Conservation (phyloP, 2,329 filamentous ascomycete species). For the Chrysoporthe austroafricana region DNA sequence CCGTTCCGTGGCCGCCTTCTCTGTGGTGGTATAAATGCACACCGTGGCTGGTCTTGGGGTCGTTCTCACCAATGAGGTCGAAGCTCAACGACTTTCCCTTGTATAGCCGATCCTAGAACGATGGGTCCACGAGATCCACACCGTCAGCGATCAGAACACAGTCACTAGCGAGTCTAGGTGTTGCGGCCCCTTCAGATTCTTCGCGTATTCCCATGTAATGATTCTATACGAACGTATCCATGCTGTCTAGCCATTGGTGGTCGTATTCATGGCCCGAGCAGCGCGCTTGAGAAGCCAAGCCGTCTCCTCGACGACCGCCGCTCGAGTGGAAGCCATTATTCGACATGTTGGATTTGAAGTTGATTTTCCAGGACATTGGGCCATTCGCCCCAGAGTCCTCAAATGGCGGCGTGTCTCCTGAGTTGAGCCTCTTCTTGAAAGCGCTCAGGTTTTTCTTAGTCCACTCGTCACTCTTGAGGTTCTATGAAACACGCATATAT, state of each 20-base stretch:
- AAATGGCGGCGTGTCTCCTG: neutral
- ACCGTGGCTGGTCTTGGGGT: neutral
- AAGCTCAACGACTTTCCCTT: neutral
- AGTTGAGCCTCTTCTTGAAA: neutral
- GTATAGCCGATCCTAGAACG: neutral
- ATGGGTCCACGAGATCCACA: neutral
- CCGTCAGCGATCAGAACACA: conserved; percentile 15
- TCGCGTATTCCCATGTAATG: neutral
- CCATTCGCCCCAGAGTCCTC: neutral
- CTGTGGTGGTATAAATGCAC: neutral
- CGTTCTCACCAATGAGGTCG: neutral
- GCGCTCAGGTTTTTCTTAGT: neutral
- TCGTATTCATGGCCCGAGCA: neutral
- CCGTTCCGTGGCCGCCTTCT: conserved; percentile 2
- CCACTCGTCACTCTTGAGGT: neutral
- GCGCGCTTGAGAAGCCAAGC: neutral
- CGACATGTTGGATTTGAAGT: neutral
- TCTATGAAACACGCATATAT: neutral
- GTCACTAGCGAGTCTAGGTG: neutral
- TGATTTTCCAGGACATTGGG: neutral
- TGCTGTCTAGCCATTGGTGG: neutral
- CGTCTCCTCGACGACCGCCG: neutral
- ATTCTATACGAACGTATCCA: neutral
- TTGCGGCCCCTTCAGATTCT: neutral
- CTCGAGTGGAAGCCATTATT: neutral